phyloP scores from a whole-genome alignment of 2,329 filamentous ascomycete genomes.

The Fusarium domesticum region DNA sequence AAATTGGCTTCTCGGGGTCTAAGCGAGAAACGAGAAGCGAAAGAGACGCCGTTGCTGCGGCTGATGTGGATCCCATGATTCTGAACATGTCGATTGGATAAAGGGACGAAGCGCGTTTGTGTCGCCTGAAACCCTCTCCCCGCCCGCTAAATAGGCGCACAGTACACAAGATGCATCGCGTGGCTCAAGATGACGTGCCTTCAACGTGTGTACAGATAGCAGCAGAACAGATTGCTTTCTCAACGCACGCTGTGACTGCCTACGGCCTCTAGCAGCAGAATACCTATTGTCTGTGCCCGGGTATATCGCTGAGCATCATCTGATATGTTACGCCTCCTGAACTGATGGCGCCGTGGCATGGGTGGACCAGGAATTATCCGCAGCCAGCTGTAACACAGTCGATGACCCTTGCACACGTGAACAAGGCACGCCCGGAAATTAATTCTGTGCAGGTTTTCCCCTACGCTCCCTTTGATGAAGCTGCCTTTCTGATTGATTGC shows the following conservation, averaged over 20 bases:
- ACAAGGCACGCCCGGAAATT: neutral
- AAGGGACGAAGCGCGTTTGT: constrained; percentile 16
- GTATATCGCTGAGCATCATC: neutral
- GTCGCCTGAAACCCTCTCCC: constrained; percentile 1
- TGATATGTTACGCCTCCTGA: neutral
- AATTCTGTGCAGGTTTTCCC: neutral
- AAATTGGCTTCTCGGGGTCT: neutral
- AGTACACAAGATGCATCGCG: no score
- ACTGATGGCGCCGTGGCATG: neutral
- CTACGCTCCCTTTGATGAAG: no score
- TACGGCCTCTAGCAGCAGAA: no score
- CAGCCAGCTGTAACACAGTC: neutral
- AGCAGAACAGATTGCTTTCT: no score
- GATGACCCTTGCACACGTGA: no score
- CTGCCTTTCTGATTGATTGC: no score
- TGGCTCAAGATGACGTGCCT: no score
- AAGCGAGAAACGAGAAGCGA: constrained; percentile 6
- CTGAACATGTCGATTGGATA: constrained; percentile 10
- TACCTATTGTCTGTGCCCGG: no score
- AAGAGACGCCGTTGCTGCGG: constrained; percentile 15
- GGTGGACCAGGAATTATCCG: neutral
- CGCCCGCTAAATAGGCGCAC: neutral
- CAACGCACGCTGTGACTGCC: no score
- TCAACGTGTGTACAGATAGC: no score
- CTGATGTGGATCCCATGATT: constrained; percentile 13